Conservation (phyloP, 495 filamentous ascomycete species). For the Penicillium chermesinum region DNA sequence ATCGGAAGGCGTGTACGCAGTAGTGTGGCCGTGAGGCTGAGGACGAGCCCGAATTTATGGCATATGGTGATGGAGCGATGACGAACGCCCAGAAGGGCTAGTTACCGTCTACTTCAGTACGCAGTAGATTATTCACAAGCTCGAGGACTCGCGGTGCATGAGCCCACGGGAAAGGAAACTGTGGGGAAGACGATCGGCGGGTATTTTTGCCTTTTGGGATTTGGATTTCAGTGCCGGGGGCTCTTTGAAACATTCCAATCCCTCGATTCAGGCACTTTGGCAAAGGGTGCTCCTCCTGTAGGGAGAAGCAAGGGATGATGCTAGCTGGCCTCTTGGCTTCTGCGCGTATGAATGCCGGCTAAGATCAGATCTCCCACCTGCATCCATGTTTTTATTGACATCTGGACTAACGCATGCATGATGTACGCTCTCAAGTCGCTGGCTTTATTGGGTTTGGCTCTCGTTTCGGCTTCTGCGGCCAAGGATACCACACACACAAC, state of each 20-base stretch:
- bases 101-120: not conserved
- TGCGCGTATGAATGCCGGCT: not conserved
- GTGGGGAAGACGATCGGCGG: constrained; percentile 11
- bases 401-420: constrained; percentile 1
- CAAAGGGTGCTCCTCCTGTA: not conserved
- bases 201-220: not conserved
- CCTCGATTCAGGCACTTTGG: not conserved
- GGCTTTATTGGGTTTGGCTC: constrained; percentile 20
- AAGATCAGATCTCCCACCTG: not conserved
- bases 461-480: constrained; percentile 16
- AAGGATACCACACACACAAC: constrained; percentile 13
- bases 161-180: constrained; percentile 2
- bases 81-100: constrained; percentile 2
- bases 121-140: constrained; percentile 1
- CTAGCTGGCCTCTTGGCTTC: not conserved
- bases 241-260: constrained; percentile 5
- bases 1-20: constrained; percentile 17
- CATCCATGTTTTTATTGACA: not conserved
- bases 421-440: constrained; percentile 26
- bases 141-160: not conserved
- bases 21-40: not conserved
- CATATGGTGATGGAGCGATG: constrained; percentile 2
- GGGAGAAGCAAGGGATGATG: constrained; percentile 11
- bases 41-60: constrained; percentile 6
- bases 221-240: not conserved